A percentile compares a stretch with the other conserved stretches of the same genome.
Conservation (phyloP, 2,329 filamentous ascomycete species). For the Penicillium sp. region DNA sequence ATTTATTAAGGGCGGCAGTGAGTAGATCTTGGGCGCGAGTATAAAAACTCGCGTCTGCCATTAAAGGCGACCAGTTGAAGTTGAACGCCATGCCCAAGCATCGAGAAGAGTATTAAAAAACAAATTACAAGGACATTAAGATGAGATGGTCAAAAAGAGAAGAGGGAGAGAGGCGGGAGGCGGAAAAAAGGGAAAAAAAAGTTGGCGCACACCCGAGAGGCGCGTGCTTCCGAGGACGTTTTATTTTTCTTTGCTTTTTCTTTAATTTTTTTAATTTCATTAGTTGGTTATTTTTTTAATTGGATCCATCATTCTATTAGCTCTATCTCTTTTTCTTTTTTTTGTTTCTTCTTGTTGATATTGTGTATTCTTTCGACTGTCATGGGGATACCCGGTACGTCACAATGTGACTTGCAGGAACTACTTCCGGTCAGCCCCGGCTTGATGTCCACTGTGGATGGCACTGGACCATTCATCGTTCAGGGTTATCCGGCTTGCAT, state of each 20-base stretch:
- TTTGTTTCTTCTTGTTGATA: background rate
- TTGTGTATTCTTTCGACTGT: background rate
- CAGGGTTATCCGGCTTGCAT: background rate
- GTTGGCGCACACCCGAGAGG: conserved; percentile 1
- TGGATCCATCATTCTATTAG: background rate
- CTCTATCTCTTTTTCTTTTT: background rate
- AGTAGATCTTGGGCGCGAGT: conserved; percentile 88
- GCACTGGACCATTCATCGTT: conserved; percentile 1
- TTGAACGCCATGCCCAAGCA: conserved; percentile 85
- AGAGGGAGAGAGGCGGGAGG: conserved; percentile 5
- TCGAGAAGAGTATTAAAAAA: conserved; percentile 23
- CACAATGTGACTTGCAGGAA: conserved; percentile 9
- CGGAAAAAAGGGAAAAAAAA: conserved; percentile 6
- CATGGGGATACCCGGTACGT: background rate
- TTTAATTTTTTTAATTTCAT: background rate
- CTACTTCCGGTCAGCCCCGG: conserved; percentile 15
- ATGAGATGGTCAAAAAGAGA: background rate
- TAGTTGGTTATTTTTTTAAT: background rate
- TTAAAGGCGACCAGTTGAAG: conserved; percentile 99
- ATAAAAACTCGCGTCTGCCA: conserved; percentile 89
- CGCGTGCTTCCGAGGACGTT: background rate
- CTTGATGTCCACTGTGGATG: conserved; percentile 8
- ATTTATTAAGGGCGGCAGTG: conserved; percentile 94
- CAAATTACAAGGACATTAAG: conserved; percentile 2
- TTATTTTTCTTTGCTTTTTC: background rate